Conservation (phyloP, 306 rosid species). For the Gastrolobium villosum region DNA sequence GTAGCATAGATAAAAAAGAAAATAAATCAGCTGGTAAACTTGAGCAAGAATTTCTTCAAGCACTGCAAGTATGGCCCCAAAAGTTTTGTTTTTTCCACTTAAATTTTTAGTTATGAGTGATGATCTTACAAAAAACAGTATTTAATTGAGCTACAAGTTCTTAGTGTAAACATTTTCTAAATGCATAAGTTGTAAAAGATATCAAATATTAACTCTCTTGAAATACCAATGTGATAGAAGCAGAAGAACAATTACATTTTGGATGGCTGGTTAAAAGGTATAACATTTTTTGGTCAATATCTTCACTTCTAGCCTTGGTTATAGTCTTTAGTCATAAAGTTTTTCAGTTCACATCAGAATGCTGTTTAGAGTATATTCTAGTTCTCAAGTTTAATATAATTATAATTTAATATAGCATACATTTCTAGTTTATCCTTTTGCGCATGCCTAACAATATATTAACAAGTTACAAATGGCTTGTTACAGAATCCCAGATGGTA, state of each 20-base stretch:
- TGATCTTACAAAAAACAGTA: no score
- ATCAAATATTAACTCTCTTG: slow-evolving; percentile 36
- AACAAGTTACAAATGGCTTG: slow-evolving; percentile 50
- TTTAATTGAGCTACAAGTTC: slow-evolving; percentile 30
- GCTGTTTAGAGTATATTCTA: slow-evolving; percentile 11
- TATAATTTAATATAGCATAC: not conserved
- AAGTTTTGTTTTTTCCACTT: no score
- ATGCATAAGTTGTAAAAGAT: not conserved
- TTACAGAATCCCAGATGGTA: slow-evolving; percentile 60
- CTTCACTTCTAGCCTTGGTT: slow-evolving; percentile 4
- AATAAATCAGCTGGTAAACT: no score
- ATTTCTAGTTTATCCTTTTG: slow-evolving; percentile 35
- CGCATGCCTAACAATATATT: slow-evolving; percentile 32
- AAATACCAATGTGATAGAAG: slow-evolving; percentile 1
- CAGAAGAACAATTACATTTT: not conserved
- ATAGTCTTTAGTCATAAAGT: not conserved
- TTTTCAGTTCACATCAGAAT: slow-evolving; percentile 34
- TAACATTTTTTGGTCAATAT: not conserved
- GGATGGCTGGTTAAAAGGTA: not conserved
- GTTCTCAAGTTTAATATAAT: slow-evolving; percentile 29
- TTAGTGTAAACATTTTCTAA: slow-evolving; percentile 32
- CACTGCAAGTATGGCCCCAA: no score
- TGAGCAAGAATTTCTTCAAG: no score
- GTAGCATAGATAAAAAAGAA: no score
- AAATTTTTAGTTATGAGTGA: no score